phyloP scores from a whole-genome alignment of 2,329 filamentous ascomycete species.

The Apiospora aurea region DNA sequence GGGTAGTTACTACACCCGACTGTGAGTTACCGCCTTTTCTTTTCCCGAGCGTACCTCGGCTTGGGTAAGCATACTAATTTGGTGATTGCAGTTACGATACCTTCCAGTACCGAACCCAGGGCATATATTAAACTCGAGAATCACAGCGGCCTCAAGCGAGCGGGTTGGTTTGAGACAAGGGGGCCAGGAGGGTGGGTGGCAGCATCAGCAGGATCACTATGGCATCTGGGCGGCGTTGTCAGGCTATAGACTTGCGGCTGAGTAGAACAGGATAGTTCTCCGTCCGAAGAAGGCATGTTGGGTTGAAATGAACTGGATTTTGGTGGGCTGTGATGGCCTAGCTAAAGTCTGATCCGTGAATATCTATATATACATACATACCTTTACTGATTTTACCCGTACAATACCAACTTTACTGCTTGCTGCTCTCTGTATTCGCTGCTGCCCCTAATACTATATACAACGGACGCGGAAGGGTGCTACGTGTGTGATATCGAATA shows the following conservation, averaged over 20 bases:
- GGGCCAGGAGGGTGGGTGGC: neutral
- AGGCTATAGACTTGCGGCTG: slow-evolving; percentile 20
- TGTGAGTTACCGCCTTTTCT: slow-evolving; percentile 59
- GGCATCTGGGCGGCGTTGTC: slow-evolving; percentile 24
- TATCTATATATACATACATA: slow-evolving; percentile 18
- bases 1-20: slow-evolving; percentile 85
- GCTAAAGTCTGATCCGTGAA: neutral
- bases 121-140: slow-evolving; percentile 69
- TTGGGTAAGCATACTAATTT: neutral
- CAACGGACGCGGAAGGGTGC: too few relatives aligned
- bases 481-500: too few relatives aligned
- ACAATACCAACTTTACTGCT: neutral
- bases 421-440: neutral
- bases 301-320: slow-evolving; percentile 13
- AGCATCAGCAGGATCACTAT: neutral
- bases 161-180: neutral
- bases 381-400: neutral
- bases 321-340: neutral
- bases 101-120: slow-evolving; percentile 87
- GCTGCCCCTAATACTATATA: too few relatives aligned
- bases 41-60: neutral
- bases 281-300: slow-evolving; percentile 14
- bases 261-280: slow-evolving; percentile 19
- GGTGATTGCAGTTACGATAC: slow-evolving; percentile 72
- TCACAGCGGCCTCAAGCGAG: neutral